These are phyloP conservation scores for Nakazawaea wyomingensis DNA, from an alignment of 805 yeast genomes.

Conservation along the genomic window DNA sequence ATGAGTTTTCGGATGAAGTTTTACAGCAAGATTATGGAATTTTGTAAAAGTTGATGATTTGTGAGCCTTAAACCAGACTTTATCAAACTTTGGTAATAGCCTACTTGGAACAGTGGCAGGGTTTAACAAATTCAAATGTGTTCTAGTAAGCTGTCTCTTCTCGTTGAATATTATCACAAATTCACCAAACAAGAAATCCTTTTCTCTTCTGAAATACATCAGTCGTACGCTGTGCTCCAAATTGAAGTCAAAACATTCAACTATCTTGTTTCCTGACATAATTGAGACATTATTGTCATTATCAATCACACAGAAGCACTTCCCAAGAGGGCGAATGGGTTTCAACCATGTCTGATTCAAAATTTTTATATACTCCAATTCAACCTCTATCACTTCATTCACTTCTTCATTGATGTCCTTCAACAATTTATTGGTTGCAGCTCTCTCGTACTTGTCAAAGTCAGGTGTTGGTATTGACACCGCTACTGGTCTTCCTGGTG, in stretches of 20 bases:
- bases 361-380: constrained; percentile 1
- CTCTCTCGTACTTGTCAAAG: neutral
- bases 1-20: neutral
- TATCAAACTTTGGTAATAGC: constrained; percentile 5
- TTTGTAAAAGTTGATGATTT: neutral
- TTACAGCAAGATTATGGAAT: neutral
- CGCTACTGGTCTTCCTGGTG: neutral
- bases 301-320: neutral
- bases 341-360: constrained; percentile 4
- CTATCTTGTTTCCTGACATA: neutral
- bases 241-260: constrained; percentile 3
- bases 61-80: constrained; percentile 4
- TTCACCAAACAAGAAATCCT: neutral
- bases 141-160: constrained; percentile 1
- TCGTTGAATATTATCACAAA: constrained; percentile 5
- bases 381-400: neutral
- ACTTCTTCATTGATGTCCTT: neutral
- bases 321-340: constrained; percentile 3
- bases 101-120: neutral
- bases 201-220: constrained; percentile 4
- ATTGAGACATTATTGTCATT: neutral
- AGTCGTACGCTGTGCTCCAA: neutral
- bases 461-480: neutral
- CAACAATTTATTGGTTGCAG: neutral
- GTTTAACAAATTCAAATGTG: constrained; percentile 6